Evolutionary conservation across 108 stramenopile species (phyloP).

Genomic region (Asterionellopsis glacialis): DNA sequence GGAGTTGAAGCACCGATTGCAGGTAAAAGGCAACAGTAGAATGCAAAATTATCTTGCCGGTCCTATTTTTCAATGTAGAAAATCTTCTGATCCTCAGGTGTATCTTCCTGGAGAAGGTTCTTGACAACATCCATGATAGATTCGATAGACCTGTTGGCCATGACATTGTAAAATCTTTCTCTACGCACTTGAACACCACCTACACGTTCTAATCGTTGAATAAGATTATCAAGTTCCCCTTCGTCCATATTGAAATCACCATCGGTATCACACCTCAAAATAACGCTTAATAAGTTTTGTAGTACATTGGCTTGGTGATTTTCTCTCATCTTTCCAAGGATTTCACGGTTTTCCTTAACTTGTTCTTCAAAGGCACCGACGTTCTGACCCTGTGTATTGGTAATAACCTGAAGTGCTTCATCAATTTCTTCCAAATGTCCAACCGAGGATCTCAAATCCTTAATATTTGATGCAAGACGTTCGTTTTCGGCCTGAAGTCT

Average conservation of each 20-base stretch:
- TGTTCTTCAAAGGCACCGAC: slow-evolving; percentile 54
- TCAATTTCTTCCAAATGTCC: slow-evolving; percentile 61
- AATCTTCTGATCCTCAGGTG: slow-evolving; percentile 38
- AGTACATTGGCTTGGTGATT: slow-evolving; percentile 54
- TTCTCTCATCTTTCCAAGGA: slow-evolving; percentile 50
- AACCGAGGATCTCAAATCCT: slow-evolving; percentile 50
- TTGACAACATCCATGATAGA: slow-evolving; percentile 66
- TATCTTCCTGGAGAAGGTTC: slow-evolving; percentile 50
- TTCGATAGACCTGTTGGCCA: slow-evolving; percentile 39
- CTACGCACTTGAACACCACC: slow-evolving; percentile 53
- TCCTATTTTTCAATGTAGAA: slow-evolving; percentile 54
- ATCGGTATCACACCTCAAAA: slow-evolving; percentile 50
- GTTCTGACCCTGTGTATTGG: slow-evolving; percentile 58
- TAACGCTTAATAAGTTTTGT: slow-evolving; percentile 65
- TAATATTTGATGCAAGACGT: slow-evolving; percentile 41
- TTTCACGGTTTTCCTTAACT: slow-evolving; percentile 58
- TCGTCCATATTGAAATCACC: slow-evolving; percentile 49
- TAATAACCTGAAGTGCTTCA: slow-evolving; percentile 62
- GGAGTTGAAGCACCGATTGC: too few species aligned
- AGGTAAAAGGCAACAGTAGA: too few species aligned
- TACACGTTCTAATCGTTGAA: slow-evolving; percentile 44
- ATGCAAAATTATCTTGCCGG: too few species aligned
- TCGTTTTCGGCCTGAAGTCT: slow-evolving; percentile 48
- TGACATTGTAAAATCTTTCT: slow-evolving; percentile 43
- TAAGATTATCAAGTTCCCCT: slow-evolving; percentile 51